Conservation (phyloP, 2,329 filamentous ascomycete species). For the Microcyclospora pomicola region DNA sequence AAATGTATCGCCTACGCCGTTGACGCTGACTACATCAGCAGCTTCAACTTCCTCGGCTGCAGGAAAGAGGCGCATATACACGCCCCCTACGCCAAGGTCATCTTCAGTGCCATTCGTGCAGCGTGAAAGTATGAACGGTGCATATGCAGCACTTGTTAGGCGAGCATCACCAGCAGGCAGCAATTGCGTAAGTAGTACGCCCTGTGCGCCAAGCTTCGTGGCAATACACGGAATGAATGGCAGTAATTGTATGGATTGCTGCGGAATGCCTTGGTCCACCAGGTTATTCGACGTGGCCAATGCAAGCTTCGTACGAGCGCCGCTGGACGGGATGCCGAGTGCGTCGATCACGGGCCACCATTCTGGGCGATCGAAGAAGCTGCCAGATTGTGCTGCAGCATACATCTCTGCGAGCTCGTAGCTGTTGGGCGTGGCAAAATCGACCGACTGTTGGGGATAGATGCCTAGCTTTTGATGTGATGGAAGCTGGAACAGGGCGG, state of each 20-base stretch:
- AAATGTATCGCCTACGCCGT: constrained; percentile 90
- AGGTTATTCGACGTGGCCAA: constrained; percentile 51
- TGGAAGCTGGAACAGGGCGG: constrained; percentile 46
- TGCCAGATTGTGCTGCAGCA: constrained; percentile 48
- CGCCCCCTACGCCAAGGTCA: constrained; percentile 45
- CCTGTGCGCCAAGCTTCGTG: constrained; percentile 65
- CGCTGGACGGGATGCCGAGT: constrained; percentile 55
- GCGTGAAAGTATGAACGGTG: constrained; percentile 59
- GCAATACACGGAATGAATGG: constrained; percentile 78
- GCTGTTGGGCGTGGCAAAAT: constrained; percentile 69
- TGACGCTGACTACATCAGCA: constrained; percentile 69
- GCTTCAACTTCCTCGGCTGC: constrained; percentile 46
- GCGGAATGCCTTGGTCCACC: constrained; percentile 68
- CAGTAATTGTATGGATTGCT: constrained; percentile 70
- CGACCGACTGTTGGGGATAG: constrained; percentile 51
- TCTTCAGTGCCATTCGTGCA: constrained; percentile 35
- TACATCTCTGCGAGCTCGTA: constrained; percentile 75
- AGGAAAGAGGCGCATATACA: constrained; percentile 67
- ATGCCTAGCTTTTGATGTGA: constrained; percentile 17
- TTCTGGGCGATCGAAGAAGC: constrained; percentile 51
- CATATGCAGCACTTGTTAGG: constrained; percentile 47
- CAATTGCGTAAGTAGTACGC: constrained; percentile 62
- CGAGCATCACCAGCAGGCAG: constrained; percentile 54
- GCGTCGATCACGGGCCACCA: constrained; percentile 77
- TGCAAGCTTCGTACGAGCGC: constrained; percentile 58